Base-by-base conservation (phyloP, 805 yeast genomes). In the Cyberlindnera bimundalis region DNA sequence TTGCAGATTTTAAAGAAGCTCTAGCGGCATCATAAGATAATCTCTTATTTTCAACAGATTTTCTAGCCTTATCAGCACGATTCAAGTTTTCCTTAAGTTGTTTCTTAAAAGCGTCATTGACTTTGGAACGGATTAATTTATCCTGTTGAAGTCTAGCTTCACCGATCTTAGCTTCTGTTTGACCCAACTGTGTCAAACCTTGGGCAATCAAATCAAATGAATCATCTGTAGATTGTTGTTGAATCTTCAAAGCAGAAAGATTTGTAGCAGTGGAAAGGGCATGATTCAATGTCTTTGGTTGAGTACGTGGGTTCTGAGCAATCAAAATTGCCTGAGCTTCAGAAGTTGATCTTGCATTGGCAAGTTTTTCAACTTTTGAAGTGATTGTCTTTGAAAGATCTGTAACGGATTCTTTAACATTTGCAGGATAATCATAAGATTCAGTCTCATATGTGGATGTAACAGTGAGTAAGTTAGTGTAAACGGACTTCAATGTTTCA, bases 121-220 rank as follows among this genome's bases (percentile, higher is more conserved):
- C 84, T 53, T 81, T 78, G 24, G 79, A 60, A 53, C 72, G 74
- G 52, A 87, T 81, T 60, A 81, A 68, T 50, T 78, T 80, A 61
- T 87, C 96, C 68, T 87, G 95, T 40, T 81, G 84, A 46, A 85
- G 71, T 59, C 95, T 77, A 18, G 88, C 86, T 55, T 83, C 86
- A 41, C 93, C 96, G 34, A 87, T 74, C 58, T 83, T 80, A 51
- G 78, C 73, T 67, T 87, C 79, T 43, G 80, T 78, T 33, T 77
- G 74, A 42, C 89, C 83, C 52, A 81, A 79, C 58, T 78, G 72
- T 51, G 78, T 75, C 52, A 86, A 70, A 3, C 79, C 84, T 48
- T 77, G 71, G 17, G 83, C 71, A 50, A 85, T 66, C 7, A 79
- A 74, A 47, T 70, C 70, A 40, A 67, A 70, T 20, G 70, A 56